Percentiles rank a stretch among this genome's conserved stretches.
Evolutionary conservation across 2,329 filamentous ascomycete species (phyloP).

Genomic region (Diaporthe eres): DNA sequence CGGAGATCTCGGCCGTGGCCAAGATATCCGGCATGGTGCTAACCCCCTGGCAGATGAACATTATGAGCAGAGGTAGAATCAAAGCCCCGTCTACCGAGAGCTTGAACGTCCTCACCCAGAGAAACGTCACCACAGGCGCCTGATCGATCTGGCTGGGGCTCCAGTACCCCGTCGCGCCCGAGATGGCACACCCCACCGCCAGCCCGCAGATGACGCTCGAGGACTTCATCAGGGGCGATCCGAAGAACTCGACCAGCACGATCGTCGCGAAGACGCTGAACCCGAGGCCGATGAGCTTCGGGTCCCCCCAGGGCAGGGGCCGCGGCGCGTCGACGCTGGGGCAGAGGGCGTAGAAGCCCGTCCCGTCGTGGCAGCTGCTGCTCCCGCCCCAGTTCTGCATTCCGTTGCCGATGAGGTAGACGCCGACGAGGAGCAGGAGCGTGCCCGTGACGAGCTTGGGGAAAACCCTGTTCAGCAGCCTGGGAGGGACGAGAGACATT

Average conservation of each 20-base stretch:
- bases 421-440: constrained; percentile 76
- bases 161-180: constrained; percentile 76
- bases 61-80: constrained; percentile 75
- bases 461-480: constrained; percentile 72
- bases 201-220: constrained; percentile 76
- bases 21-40: constrained; percentile 73
- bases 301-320: constrained; percentile 71
- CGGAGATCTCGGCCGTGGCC: constrained; percentile 63
- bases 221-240: constrained; percentile 78
- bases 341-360: constrained; percentile 68
- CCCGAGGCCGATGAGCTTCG: constrained; percentile 76
- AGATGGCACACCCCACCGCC: constrained; percentile 77
- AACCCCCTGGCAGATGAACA: constrained; percentile 78
- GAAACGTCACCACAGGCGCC: constrained; percentile 75
- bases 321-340: constrained; percentile 71
- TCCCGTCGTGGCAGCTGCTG: constrained; percentile 64
- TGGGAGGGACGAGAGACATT: constrained; percentile 75
- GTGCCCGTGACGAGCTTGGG: constrained; percentile 78
- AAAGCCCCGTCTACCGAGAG: constrained; percentile 75
- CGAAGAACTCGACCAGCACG: constrained; percentile 78
- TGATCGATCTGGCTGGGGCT: constrained; percentile 69
- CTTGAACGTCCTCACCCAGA: constrained; percentile 80
- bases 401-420: constrained; percentile 72
- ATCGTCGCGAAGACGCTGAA: constrained; percentile 78
- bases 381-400: constrained; percentile 80